Base-by-base conservation (phyloP, 2,329 filamentous ascomycete species). In the Trichothecium roseum region DNA sequence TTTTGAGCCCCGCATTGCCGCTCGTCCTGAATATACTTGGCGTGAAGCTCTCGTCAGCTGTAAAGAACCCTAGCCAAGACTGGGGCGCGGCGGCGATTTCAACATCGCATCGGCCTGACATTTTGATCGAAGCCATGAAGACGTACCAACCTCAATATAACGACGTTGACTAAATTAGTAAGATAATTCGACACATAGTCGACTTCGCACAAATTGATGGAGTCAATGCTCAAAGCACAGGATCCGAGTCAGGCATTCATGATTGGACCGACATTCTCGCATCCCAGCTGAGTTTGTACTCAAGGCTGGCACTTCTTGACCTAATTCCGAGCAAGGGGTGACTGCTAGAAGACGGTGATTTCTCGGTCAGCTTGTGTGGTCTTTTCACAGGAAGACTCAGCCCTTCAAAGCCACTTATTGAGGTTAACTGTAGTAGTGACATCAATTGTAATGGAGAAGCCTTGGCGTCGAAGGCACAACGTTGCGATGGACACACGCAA, bases 91-190 rank as follows among this genome's bases (percentile, higher is more conserved):
- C 58, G 14, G 49, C 55, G 1, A 55, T 54, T 3, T 47, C 60
- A 4, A 66, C 64, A 40, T 61, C 64, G 40, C 59, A 63, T 35
- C 57, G 60, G 8, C 56, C 66, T 24, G 58, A 60, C 38, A 60
- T 63, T 30, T 54, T 66, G 15, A 60, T 63, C 28, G 63, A 66
- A 35, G 60, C 60, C 1, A 64, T 67, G 57, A 62, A 60, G 38
- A 58, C 57, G 0, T 66, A 65, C 32, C 58, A 64, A 36, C 60
- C 59, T 3, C 60, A 63, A 34, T 65, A 65, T 37, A 63, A 67
- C 36, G 61, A 60, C 16, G 58, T 63, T 2, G 63, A 67, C 42
- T 63, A 59, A 46, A 56, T 66, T 31, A 58, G 55, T 47, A 57
- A 64, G 40, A 60, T 60, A 8, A 60, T 63, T 18, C 54, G 59